Conservation (phyloP, 2,329 filamentous ascomycete genomes). For the Nemania sp. region DNA sequence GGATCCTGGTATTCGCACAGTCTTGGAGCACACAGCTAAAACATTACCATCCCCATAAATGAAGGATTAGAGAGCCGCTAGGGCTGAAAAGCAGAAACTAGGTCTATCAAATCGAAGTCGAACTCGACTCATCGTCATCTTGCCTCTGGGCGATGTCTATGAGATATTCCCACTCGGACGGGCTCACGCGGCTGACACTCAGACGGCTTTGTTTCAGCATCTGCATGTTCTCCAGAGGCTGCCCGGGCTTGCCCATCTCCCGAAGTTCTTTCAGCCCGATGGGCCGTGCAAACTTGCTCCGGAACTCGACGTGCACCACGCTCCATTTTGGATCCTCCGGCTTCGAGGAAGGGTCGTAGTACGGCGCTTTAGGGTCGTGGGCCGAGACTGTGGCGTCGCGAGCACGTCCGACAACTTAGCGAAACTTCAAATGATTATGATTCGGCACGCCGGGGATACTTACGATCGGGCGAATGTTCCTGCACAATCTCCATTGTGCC, state of each 20-base stretch:
- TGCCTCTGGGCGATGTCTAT: constrained; percentile 53
- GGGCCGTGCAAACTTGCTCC: constrained; percentile 75
- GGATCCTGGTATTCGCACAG: constrained; percentile 59
- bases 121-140: constrained; percentile 33
- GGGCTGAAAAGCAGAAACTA: background rate
- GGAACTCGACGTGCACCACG: constrained; percentile 85
- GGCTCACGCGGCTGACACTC: constrained; percentile 74
- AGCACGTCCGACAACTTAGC: constrained; percentile 11
- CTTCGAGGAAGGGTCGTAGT: constrained; percentile 80
- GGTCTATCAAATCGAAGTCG: background rate
- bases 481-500: constrained; percentile 88
- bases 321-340: constrained; percentile 78
- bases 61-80: background rate
- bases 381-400: constrained; percentile 61
- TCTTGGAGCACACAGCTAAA: constrained; percentile 56
- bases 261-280: constrained; percentile 75
- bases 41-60: constrained; percentile 30
- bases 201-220: constrained; percentile 80
- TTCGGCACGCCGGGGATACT: constrained; percentile 35
- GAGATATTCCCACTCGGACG: constrained; percentile 68
- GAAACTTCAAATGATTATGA: background rate
- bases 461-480: constrained; percentile 80
- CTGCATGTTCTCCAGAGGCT: constrained; percentile 75
- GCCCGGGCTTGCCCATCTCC: constrained; percentile 58
- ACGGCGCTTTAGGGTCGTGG: constrained; percentile 72